Evolutionary conservation across 192 early-diverging fungal genomes (phyloP).

Genomic region (Powellomyces hirtus): DNA sequence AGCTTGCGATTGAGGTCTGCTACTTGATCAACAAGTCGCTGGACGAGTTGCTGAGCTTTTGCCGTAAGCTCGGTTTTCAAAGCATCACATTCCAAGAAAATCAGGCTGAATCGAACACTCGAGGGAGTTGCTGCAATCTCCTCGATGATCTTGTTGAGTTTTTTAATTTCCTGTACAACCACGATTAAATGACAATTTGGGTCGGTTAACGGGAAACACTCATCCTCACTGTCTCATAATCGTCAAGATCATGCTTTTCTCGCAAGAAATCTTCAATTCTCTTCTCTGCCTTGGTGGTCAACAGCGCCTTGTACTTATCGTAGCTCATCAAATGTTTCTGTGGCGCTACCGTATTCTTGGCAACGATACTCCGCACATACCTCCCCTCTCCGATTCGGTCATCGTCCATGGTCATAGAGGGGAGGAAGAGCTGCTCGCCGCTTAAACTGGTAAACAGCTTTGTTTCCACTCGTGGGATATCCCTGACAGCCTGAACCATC

Average conservation of each 20-base stretch:
- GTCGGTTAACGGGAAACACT: no score
- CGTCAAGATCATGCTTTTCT: slow-evolving; percentile 62
- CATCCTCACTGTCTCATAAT: slow-evolving; percentile 52
- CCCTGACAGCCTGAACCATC: slow-evolving; percentile 51
- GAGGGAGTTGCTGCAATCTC: slow-evolving; percentile 52
- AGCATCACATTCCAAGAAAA: slow-evolving; percentile 58
- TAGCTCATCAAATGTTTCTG: slow-evolving; percentile 61
- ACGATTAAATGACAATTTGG: no score
- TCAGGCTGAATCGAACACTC: slow-evolving; percentile 57
- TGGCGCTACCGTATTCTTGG: slow-evolving; percentile 57
- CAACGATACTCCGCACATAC: slow-evolving; percentile 47
- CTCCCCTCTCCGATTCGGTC: slow-evolving; percentile 56
- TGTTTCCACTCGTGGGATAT: slow-evolving; percentile 60
- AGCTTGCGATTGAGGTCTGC: slow-evolving; percentile 59
- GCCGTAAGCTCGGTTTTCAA: slow-evolving; percentile 53
- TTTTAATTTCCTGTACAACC: slow-evolving; percentile 59
- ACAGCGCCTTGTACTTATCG: slow-evolving; percentile 61
- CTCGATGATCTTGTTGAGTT: slow-evolving; percentile 54
- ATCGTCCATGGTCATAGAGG: slow-evolving; percentile 52
- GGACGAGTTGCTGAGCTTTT: slow-evolving; percentile 59
- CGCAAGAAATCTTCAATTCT: slow-evolving; percentile 62
- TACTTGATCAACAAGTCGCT: slow-evolving; percentile 59
- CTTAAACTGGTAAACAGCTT: slow-evolving; percentile 56
- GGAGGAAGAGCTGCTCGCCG: slow-evolving; percentile 41
- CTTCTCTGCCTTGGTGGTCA: slow-evolving; percentile 67